Base-by-base conservation (phyloP, 257 asterid genomes). In the Nyctanthes arbortristis region DNA sequence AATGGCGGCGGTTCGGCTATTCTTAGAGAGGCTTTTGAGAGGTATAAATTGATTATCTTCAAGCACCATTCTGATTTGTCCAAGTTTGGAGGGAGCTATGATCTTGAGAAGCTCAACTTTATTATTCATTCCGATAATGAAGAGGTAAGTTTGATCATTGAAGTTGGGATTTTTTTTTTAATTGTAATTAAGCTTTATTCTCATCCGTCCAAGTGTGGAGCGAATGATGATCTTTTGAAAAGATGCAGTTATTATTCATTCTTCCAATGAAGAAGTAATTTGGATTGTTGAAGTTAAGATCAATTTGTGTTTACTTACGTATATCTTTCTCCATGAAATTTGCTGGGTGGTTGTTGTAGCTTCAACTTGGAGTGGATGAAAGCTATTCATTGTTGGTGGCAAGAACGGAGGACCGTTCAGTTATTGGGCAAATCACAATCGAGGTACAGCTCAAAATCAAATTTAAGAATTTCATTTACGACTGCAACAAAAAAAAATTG, bases 331-430 rank as follows among this genome's bases (percentile, higher is more conserved):
- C n/a, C n/a, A n/a, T n/a, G n/a, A n/a, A n/a, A n/a, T n/a, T n/a
- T n/a, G n/a, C n/a, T 63, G 6, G 55, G 57, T 35, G 69, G 60
- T 32, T 47, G 52, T 67, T 76, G 68, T 68, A 93, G 97, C 84
- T 93, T 69, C 88, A 87, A 75, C 94, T 93, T 60, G 98, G 96
- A 58, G 87, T 85, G 39, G 98, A 93, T 61, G 98, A 93, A 87
- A 93, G 93, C 81, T 93, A 93, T 74, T 74, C 97, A 20, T 76
- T 90, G 74, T 73, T 84, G 73, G 94, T 87, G 81, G 83, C 87
- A 3, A 83, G 78, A 67, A 68, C 66, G 11, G 85, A 84, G 29
- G 85, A 68, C 57, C 83, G 61, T 32, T 93, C 98, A 3, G 78
- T 93, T 57, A 72, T 88, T 33, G 93, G 86, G 20, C 92, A 72